Conservation (phyloP, 1,284 basidiomycete genomes). For the Trametes versicolor region DNA sequence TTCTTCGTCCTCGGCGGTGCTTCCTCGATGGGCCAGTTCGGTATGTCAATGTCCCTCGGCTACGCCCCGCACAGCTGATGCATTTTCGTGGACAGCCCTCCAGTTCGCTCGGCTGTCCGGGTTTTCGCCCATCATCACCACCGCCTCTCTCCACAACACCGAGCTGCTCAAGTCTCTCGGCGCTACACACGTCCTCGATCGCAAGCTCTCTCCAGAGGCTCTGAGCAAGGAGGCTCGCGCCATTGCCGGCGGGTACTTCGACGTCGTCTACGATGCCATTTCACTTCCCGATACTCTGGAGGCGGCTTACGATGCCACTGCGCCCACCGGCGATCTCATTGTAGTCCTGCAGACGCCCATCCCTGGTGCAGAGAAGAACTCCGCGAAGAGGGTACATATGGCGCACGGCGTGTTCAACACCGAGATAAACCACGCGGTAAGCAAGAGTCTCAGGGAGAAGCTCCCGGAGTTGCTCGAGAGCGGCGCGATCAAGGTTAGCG, state of each 20-base stretch:
- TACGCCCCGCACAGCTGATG: too few relatives aligned
- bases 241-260: constrained; percentile 30
- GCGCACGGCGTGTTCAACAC: constrained; percentile 11
- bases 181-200: constrained; percentile 39
- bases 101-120: constrained; percentile 59
- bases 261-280: constrained; percentile 43
- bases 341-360: constrained; percentile 24
- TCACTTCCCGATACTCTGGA: constrained; percentile 34
- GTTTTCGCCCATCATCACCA: constrained; percentile 58
- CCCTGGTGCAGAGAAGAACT: constrained; percentile 15
- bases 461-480: constrained; percentile 23
- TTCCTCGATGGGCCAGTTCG: constrained; percentile 48
- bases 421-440: constrained; percentile 13
- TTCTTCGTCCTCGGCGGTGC: constrained; percentile 50
- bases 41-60: constrained; percentile 24
- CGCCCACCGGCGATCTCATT: constrained; percentile 37
- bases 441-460: constrained; percentile 17
- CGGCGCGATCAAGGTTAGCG: constrained; percentile 26
- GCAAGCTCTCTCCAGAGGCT: constrained; percentile 22
- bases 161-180: constrained; percentile 49
- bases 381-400: constrained; percentile 11
- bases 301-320: constrained; percentile 38
- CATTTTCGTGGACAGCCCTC: constrained; percentile 38
- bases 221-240: constrained; percentile 16
- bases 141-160: constrained; percentile 55